These are phyloP conservation scores for Leccinum fuscescens DNA, from an alignment of 1,284 basidiomycete genomes.

Conservation along the genomic window DNA sequence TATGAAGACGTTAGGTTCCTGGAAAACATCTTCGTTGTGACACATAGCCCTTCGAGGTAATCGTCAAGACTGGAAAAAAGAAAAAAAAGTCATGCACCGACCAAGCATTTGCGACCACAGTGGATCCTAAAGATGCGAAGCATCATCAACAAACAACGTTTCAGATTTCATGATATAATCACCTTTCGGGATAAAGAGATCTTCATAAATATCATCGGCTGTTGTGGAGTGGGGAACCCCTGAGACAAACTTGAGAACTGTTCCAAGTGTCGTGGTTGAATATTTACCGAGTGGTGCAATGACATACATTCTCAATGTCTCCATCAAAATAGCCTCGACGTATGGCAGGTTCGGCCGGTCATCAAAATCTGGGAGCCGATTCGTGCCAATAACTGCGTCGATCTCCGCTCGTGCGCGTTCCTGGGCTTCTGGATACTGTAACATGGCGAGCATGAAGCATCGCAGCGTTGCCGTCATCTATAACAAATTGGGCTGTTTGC, in stretches of 20 bases:
- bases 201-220: slow-evolving; percentile 42
- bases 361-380: slow-evolving; percentile 39
- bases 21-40: slow-evolving; percentile 40
- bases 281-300: slow-evolving; percentile 33
- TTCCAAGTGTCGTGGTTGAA: not conserved
- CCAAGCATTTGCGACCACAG: slow-evolving; percentile 48
- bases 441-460: slow-evolving; percentile 50
- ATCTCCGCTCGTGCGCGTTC: slow-evolving; percentile 43
- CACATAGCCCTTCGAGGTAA: slow-evolving; percentile 39
- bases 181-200: slow-evolving; percentile 44
- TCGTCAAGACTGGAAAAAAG: not conserved
- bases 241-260: slow-evolving; percentile 11
- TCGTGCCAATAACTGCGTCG: slow-evolving; percentile 36
- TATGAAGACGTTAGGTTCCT: slow-evolving; percentile 40
- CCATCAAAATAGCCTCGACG: slow-evolving; percentile 48
- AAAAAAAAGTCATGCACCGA: slow-evolving; percentile 10
- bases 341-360: slow-evolving; percentile 43
- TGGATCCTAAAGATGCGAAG: slow-evolving; percentile 24
- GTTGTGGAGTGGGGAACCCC: slow-evolving; percentile 44
- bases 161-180: not conserved
- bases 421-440: slow-evolving; percentile 45
- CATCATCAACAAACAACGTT: not conserved
- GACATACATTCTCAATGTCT: slow-evolving; percentile 49
- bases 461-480: slow-evolving; percentile 45
- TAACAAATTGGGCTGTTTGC: not conserved